A percentile compares a stretch with the other conserved stretches of the same genome.
These are phyloP conservation scores for Cryphonectria japonica DNA, from an alignment of 2,329 filamentous ascomycete species.

Conservation along the genomic window DNA sequence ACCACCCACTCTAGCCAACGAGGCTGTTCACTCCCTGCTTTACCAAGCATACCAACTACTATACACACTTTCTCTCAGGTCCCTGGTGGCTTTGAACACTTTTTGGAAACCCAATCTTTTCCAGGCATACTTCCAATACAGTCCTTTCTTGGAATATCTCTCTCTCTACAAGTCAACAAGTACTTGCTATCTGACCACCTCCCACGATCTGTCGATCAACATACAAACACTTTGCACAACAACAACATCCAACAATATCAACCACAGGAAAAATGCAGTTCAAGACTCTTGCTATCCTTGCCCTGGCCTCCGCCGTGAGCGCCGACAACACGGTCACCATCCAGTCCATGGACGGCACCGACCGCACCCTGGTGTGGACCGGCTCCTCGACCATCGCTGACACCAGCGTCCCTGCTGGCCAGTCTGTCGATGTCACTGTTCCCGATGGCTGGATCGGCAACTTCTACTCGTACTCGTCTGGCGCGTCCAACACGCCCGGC, in stretches of 20 bases:
- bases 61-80: slow-evolving; percentile 20
- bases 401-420: slow-evolving; percentile 45
- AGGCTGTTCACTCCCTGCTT: slow-evolving; percentile 27
- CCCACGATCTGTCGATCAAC: slow-evolving; percentile 11
- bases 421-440: slow-evolving; percentile 41
- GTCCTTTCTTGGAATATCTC: slow-evolving; percentile 13
- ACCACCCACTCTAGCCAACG: slow-evolving; percentile 27
- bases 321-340: slow-evolving; percentile 60
- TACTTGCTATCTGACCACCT: slow-evolving; percentile 5
- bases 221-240: neutral
- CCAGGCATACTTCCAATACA: slow-evolving; percentile 14
- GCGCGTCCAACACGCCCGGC: slow-evolving; percentile 39
- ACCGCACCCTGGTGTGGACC: slow-evolving; percentile 57
- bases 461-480: slow-evolving; percentile 41
- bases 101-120: neutral
- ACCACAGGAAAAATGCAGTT: slow-evolving; percentile 57
- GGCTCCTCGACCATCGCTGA: slow-evolving; percentile 46
- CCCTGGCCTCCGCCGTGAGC: slow-evolving; percentile 45
- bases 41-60: slow-evolving; percentile 4
- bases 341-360: slow-evolving; percentile 57
- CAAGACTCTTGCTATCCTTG: slow-evolving; percentile 47
- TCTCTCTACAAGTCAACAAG: slow-evolving; percentile 6
- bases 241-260: slow-evolving; percentile 16
- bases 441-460: slow-evolving; percentile 39
- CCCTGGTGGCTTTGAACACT: slow-evolving; percentile 26